A percentile compares a stretch with the other conserved stretches of the same genome.
Evolutionary conservation across 768 basidiomycete species (phyloP).

Genomic region (Rhizopogon vinicolor): DNA sequence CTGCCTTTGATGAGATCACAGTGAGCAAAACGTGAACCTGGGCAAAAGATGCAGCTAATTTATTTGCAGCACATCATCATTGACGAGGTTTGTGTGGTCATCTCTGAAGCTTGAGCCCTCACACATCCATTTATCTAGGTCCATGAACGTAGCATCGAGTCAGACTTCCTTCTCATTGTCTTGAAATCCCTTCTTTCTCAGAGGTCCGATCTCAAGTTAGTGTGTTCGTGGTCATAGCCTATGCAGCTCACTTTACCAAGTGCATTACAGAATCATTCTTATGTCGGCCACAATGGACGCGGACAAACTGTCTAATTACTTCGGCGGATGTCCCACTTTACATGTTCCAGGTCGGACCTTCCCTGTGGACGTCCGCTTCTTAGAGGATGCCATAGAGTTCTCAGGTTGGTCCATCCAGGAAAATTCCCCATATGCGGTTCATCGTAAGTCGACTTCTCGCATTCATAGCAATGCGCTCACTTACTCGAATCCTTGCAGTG

Average conservation of each 20-base stretch:
- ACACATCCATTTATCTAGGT: slow-evolving; percentile 41
- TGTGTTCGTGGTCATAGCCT: not conserved
- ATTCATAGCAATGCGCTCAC: not conserved
- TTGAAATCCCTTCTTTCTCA: slow-evolving; percentile 77
- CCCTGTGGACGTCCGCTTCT: slow-evolving; percentile 79
- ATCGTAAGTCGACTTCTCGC: slow-evolving; percentile 39
- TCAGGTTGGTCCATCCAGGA: slow-evolving; percentile 77
- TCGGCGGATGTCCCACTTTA: slow-evolving; percentile 80
- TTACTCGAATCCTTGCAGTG: slow-evolving; percentile 30
- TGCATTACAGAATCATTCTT: slow-evolving; percentile 64
- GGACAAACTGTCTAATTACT: slow-evolving; percentile 83
- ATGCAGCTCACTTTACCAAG: slow-evolving; percentile 2
- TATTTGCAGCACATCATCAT: slow-evolving; percentile 80
- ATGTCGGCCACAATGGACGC: slow-evolving; percentile 98
- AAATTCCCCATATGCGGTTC: slow-evolving; percentile 74
- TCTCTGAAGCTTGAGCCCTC: not conserved
- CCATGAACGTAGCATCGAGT: slow-evolving; percentile 96
- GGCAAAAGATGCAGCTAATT: slow-evolving; percentile 3
- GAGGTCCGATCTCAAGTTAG: slow-evolving; percentile 80
- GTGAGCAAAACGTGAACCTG: slow-evolving; percentile 35
- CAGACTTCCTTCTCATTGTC: slow-evolving; percentile 93
- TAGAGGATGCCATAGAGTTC: slow-evolving; percentile 89
- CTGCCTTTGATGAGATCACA: slow-evolving; percentile 92
- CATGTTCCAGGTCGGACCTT: slow-evolving; percentile 93
- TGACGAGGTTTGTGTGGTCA: slow-evolving; percentile 63